Evolutionary conservation across 2,329 filamentous ascomycete genomes (phyloP).

Genomic region (Rosellinia necatrix): DNA sequence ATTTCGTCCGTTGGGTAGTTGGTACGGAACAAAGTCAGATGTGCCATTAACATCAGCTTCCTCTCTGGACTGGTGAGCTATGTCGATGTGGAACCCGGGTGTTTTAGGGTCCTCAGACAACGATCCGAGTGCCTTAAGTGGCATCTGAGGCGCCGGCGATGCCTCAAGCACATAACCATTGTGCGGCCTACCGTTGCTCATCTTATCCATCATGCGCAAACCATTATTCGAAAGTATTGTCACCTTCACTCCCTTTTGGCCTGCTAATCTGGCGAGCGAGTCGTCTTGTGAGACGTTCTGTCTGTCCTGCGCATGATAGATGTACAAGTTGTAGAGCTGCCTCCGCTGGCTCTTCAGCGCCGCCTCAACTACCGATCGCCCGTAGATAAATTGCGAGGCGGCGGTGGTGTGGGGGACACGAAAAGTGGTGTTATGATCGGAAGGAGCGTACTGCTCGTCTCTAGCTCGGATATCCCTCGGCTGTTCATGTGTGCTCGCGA

Average conservation of each 20-base stretch:
- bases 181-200: slow-evolving; percentile 81
- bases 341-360: slow-evolving; percentile 71
- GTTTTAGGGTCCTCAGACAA: slow-evolving; percentile 50
- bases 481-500: neutral
- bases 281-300: slow-evolving; percentile 52
- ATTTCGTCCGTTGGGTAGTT: slow-evolving; percentile 52
- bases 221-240: slow-evolving; percentile 62
- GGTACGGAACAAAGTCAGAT: slow-evolving; percentile 51
- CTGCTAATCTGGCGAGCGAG: slow-evolving; percentile 52
- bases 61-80: slow-evolving; percentile 74
- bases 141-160: slow-evolving; percentile 77
- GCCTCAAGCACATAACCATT: slow-evolving; percentile 89
- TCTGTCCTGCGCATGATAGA: slow-evolving; percentile 65
- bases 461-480: neutral
- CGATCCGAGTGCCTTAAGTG: slow-evolving; percentile 62
- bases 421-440: slow-evolving; percentile 42
- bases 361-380: slow-evolving; percentile 77
- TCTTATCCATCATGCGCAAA: slow-evolving; percentile 76
- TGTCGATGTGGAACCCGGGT: slow-evolving; percentile 60
- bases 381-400: slow-evolving; percentile 90
- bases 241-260: slow-evolving; percentile 56
- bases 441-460: neutral
- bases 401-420: slow-evolving; percentile 70
- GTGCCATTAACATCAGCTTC: slow-evolving; percentile 75
- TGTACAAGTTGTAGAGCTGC: slow-evolving; percentile 82